Base-by-base conservation (phyloP, 495 filamentous ascomycete genomes). In the Apodospora peruviana region DNA sequence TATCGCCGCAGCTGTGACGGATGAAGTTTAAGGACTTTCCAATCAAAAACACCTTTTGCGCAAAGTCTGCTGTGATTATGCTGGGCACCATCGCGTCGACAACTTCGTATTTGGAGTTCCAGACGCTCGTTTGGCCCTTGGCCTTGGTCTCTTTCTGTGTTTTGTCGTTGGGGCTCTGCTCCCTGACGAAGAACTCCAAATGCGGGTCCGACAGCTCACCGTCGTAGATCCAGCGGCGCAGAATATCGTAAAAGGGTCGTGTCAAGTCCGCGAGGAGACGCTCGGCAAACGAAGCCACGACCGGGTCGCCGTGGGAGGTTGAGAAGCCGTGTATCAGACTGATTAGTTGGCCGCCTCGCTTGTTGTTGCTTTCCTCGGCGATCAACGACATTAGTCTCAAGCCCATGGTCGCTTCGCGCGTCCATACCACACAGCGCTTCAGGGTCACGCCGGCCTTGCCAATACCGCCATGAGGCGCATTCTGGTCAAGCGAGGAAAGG, bases 21-120 rank as follows among this genome's bases (percentile, higher is more conserved):
- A 97, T 96, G 69, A 99, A 99, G 67, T 99, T 99, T 20, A 99
- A 71, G 11, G 89, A 94, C 66, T 99, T 99, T 27, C 94, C 94
- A 55, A 97, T 99, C 9, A 97, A 72, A 55, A 96, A 97, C 18
- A 96, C 86, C 59, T 96, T 96, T 47, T 93, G 86, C 0, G 93
- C 88, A 68, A 97, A 96, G 24, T 95, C 88, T 43, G 83, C 77
- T 3, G 87, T 91, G 39, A 96, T 87, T 51, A 99, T 96, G 27
- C 83, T 88, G 5, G 94, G 94, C 17, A 96, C 82, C 85, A 96
- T 91, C 12, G 78, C 70, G 48, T 87, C 79, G 52, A 87, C 82
- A 36, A 97, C 73, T 60, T 86, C 85, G 72, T 97, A 99, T 60
- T 99, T 97, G 61, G 93, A 88, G 61, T 97, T 90, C 94, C 94